Evolutionary conservation across 225 moss, liverwort and hornwort genomes (phyloP), one percentile per base, ranked within the genome.

Genomic region (Anthoceros angustus): DNA sequence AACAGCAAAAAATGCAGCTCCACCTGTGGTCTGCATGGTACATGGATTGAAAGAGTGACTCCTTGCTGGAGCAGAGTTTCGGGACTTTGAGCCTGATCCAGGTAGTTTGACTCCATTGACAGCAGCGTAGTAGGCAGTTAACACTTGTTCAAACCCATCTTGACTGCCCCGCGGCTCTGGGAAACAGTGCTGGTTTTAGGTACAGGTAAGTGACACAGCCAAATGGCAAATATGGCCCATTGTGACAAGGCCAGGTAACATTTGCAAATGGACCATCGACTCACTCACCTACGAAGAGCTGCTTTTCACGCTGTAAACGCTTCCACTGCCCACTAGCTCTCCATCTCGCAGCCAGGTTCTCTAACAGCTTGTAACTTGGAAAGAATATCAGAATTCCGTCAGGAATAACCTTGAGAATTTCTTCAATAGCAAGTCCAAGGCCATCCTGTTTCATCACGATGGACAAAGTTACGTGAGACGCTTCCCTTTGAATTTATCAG

Each of bases 321-420:
- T 20, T 50, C 87, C 87, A 87, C 63, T 68, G 85, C 18, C 87
- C 87, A 66, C 85, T 87, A 45, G 71, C 70, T 71, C 77, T 77
- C 88, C 85, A 88, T 38, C 85, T 76, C 66, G 75, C 74, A 77
- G 77, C 79, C 26, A 88, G 45, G 63, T 81, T 85, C 65, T 76
- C 71, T 65, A 83, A 71, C 68, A 88, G 79, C 73, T 83, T 88
- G 65, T 85, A 88, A 70, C 88, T 88, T 69, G 88, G 88, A 32
- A 85, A 78, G 73, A 88, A 88, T 20, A 81, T 69, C 38, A 88
- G 80, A 66, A 83, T 80, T 70, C 88, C 88, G 79, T 88, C 79
- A 63, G 88, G 88, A 18, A 79, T 83, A 72, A 88, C 83, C 69
- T 80, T 88, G 66, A 80, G 83, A 40, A 88, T 79, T 42, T 85